These are phyloP conservation scores for Vitrella brassicaformis DNA, from an alignment of 73 alveolate genomes.

Conservation along the genomic window DNA sequence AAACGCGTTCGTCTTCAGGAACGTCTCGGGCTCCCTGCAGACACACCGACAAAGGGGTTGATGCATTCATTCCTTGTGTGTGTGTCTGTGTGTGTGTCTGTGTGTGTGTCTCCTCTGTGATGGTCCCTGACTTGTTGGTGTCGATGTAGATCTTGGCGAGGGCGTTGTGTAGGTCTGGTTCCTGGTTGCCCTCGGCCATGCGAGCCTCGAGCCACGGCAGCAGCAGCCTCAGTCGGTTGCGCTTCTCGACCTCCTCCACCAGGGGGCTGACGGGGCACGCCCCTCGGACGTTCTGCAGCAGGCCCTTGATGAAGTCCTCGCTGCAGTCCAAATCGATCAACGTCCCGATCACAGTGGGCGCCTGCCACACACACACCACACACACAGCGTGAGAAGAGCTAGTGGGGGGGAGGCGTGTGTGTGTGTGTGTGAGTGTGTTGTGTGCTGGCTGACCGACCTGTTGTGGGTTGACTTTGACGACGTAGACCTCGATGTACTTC, in stretches of 20 bases:
- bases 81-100: not conserved
- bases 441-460: constrained; percentile 10
- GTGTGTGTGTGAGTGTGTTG: no score
- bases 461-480: constrained; percentile 28
- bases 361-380: not conserved
- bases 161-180: constrained; percentile 75
- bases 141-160: constrained; percentile 87
- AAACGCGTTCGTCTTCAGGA: constrained; percentile 88
- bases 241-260: constrained; percentile 32
- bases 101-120: not conserved
- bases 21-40: constrained; percentile 81
- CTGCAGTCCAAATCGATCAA: constrained; percentile 32
- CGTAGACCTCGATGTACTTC: constrained; percentile 81
- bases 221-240: constrained; percentile 88
- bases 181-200: constrained; percentile 91
- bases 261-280: constrained; percentile 27
- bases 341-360: constrained; percentile 5
- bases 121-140: constrained; percentile 51
- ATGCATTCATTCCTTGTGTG: not conserved
- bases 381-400: not conserved
- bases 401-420: not conserved
- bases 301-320: constrained; percentile 17
- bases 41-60: not conserved
- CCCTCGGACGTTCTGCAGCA: constrained; percentile 22
- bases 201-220: constrained; percentile 97